Percentiles rank a stretch among this genome's conserved stretches.
Evolutionary conservation across 108 stramenopile genomes (phyloP).

Genomic region (Cyclostephanos invisitatus): DNA sequence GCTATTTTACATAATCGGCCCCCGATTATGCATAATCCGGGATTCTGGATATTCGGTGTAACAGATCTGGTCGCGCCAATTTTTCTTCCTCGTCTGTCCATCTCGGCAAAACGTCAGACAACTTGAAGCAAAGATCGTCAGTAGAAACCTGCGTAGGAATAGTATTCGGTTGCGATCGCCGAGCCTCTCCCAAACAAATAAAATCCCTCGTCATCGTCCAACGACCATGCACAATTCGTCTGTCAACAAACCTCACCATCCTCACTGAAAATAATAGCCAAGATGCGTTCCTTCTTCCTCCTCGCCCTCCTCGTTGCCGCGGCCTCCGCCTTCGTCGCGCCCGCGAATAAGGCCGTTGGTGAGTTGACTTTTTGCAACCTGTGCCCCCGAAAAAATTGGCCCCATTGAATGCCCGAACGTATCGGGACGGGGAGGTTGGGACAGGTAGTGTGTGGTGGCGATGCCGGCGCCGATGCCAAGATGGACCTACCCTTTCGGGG

Average conservation of each 20-base stretch:
- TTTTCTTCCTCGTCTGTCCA: too few relatives aligned
- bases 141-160: conserved; percentile 5
- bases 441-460: too few relatives aligned
- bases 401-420: too few relatives aligned
- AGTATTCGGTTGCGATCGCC: not conserved
- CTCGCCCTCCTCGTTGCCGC: conserved; percentile 76
- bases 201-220: not conserved
- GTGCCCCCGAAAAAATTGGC: too few relatives aligned
- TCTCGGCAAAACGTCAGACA: conserved; percentile 11
- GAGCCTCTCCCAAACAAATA: conserved; percentile 1
- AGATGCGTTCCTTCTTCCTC: conserved; percentile 65
- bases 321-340: conserved; percentile 84
- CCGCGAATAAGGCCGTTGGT: conserved; percentile 67
- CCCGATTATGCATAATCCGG: too few relatives aligned
- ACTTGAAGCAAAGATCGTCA: conserved; percentile 15
- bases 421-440: too few relatives aligned
- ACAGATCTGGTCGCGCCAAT: too few relatives aligned
- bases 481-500: too few relatives aligned
- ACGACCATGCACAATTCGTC: conserved; percentile 6
- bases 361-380: conserved; percentile 20
- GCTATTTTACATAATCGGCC: too few relatives aligned
- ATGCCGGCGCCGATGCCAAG: too few relatives aligned
- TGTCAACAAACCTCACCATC: conserved; percentile 5
- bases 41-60: too few relatives aligned
- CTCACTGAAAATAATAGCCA: too few relatives aligned